phyloP scores from a whole-genome alignment of 1,284 basidiomycete genomes.

The Boletellus deceptivus region DNA sequence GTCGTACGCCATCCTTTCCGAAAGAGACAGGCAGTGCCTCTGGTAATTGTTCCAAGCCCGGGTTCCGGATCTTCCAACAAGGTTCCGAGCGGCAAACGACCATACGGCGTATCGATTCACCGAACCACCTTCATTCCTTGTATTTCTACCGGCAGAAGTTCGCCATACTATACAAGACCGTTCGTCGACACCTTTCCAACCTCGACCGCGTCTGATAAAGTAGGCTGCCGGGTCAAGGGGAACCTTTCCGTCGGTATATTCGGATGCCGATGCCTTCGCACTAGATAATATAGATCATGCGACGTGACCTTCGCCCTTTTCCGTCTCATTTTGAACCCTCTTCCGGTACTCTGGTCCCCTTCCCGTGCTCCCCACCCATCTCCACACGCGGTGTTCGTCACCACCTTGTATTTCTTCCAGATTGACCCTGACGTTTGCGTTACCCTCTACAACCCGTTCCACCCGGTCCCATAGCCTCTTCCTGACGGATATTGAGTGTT shows the following conservation, averaged over 20 bases:
- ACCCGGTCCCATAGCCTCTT: slow-evolving; percentile 85
- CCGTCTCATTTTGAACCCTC: slow-evolving; percentile 29
- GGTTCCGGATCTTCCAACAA: slow-evolving; percentile 35
- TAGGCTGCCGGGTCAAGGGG: slow-evolving; percentile 28
- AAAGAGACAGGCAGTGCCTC: slow-evolving; percentile 28
- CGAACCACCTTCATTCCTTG: slow-evolving; percentile 26
- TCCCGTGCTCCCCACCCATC: slow-evolving; percentile 69
- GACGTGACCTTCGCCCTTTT: slow-evolving; percentile 30
- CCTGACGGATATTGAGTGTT: slow-evolving; percentile 69
- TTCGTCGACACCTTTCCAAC: no score
- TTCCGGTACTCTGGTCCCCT: slow-evolving; percentile 34
- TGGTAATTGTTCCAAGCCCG: slow-evolving; percentile 31
- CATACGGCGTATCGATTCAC: slow-evolving; percentile 24
- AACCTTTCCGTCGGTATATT: slow-evolving; percentile 16
- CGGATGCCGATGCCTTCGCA: slow-evolving; percentile 11
- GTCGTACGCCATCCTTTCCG: slow-evolving; percentile 20
- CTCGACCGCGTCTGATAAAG: slow-evolving; percentile 4
- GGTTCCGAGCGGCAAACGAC: slow-evolving; percentile 29
- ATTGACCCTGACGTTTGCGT: slow-evolving; percentile 90
- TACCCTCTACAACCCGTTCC: slow-evolving; percentile 85
- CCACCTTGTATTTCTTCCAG: slow-evolving; percentile 87
- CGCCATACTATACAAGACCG: slow-evolving; percentile 16
- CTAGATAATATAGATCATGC: slow-evolving; percentile 22
- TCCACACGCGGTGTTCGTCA: slow-evolving; percentile 83
- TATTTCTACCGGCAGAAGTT: slow-evolving; percentile 26